Percentiles rank a stretch among this genome's conserved stretches.
phyloP scores from a whole-genome alignment of 257 asterid species.

The Solanum megistacrolobum region DNA sequence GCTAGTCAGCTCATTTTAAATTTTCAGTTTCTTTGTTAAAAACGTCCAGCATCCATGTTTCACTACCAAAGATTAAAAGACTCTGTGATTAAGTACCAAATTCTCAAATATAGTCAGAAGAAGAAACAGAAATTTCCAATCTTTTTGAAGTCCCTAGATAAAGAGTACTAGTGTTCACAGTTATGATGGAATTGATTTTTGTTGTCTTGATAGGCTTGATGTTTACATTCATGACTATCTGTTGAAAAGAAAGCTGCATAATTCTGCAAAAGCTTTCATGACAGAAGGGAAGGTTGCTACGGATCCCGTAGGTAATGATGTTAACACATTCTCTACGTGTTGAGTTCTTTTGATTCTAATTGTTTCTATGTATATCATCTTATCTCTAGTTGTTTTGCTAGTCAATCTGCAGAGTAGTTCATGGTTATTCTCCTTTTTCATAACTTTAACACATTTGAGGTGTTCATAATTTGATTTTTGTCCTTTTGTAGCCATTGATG shows the following conservation, averaged over 20 bases:
- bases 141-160: neutral
- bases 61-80: neutral
- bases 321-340: neutral
- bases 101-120: neutral
- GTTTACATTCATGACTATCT: slow-evolving; percentile 96
- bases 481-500: slow-evolving; percentile 76
- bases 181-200: neutral
- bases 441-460: neutral
- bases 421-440: neutral
- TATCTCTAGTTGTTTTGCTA: neutral
- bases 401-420: neutral
- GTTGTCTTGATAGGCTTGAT: slow-evolving; percentile 70
- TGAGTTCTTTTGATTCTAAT: neutral
- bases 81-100: neutral
- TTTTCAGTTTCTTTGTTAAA: neutral
- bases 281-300: slow-evolving; percentile 98
- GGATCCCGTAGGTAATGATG: slow-evolving; percentile 82
- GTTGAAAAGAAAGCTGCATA: slow-evolving; percentile 76
- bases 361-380: neutral
- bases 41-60: neutral
- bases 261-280: slow-evolving; percentile 98
- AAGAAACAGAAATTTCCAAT: neutral
- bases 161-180: neutral
- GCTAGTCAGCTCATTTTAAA: neutral
- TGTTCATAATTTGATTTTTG: neutral